Evolutionary conservation across 169 alveolate genomes (phyloP).

Genomic region (Pseudocohnilembus persalinus): DNA sequence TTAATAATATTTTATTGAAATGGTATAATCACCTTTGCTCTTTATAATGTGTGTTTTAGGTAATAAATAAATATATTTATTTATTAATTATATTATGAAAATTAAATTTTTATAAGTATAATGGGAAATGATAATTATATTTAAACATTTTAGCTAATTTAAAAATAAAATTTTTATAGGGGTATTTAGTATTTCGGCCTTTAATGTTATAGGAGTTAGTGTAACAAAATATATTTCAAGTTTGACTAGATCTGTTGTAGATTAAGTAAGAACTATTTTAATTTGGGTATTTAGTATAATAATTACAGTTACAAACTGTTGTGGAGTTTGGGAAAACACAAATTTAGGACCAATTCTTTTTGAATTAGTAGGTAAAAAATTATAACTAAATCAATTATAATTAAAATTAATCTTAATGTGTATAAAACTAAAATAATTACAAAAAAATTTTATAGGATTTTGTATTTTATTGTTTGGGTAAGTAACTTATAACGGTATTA

Average conservation of each 20-base stretch:
- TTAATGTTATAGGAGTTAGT: slow-evolving; percentile 18
- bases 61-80: too few relatives aligned
- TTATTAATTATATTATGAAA: too few relatives aligned
- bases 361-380: slow-evolving; percentile 11
- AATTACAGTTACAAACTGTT: slow-evolving; percentile 7
- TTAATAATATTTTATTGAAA: neutral
- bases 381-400: too few relatives aligned
- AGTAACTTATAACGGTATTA: neutral
- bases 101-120: neutral
- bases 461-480: neutral
- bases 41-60: neutral
- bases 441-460: neutral
- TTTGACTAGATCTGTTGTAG: slow-evolving; percentile 24
- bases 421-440: too few relatives aligned
- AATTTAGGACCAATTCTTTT: slow-evolving; percentile 1
- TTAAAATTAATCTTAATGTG: neutral
- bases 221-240: slow-evolving; percentile 20
- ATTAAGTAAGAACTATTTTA: slow-evolving; percentile 14
- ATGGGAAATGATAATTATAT: neutral
- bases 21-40: neutral
- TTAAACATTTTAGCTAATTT: too few relatives aligned
- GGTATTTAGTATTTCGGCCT: slow-evolving; percentile 6
- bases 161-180: slow-evolving; percentile 19
- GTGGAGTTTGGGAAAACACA: slow-evolving; percentile 19
- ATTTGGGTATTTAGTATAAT: slow-evolving; percentile 18